A percentile compares a stretch with the other conserved stretches of the same genome.
phyloP scores from a whole-genome alignment of 1,284 basidiomycete species.

The Wolfiporia cocos region DNA sequence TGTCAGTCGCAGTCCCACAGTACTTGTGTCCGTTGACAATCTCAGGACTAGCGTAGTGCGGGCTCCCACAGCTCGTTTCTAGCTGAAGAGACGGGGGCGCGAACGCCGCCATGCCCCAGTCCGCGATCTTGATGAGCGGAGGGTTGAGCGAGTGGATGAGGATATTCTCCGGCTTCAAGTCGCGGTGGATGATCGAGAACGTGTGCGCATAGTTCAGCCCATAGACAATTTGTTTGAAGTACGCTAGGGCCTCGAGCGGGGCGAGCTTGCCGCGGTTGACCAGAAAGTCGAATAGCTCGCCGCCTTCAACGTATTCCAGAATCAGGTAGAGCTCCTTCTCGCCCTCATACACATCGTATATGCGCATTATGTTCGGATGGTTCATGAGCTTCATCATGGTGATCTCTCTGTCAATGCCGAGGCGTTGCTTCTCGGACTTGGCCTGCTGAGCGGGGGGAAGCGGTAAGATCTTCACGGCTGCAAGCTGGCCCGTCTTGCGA shows the following conservation, averaged over 20 bases:
- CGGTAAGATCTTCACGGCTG: conserved; percentile 97
- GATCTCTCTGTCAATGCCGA: conserved; percentile 95
- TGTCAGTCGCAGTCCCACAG: conserved; percentile 89
- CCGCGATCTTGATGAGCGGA: conserved; percentile 93
- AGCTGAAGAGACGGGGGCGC: conserved; percentile 77
- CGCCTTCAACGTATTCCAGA: conserved; percentile 96
- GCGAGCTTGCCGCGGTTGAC: conserved; percentile 85
- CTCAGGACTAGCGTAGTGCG: conserved; percentile 98
- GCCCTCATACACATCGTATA: conserved; percentile 97
- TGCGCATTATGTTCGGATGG: conserved; percentile 93
- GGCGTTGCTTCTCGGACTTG: conserved; percentile 84
- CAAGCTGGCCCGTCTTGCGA: conserved; percentile 83
- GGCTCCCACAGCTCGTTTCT: conserved; percentile 95
- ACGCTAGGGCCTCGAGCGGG: conserved; percentile 81
- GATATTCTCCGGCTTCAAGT: conserved; percentile 98
- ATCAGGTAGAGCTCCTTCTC: conserved; percentile 90
- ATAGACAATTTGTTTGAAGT: conserved; percentile 97
- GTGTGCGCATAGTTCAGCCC: conserved; percentile 97
- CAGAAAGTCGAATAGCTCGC: conserved; percentile 97
- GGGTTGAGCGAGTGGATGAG: conserved; percentile 80
- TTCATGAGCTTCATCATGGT: conserved; percentile 99
- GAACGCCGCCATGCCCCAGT: conserved; percentile 99
- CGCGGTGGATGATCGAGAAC: conserved; percentile 98
- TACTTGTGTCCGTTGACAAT: conserved; percentile 95
- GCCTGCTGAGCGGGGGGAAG: conserved; percentile 74